phyloP scores from a whole-genome alignment of 2,329 filamentous ascomycete species.

The Amphichorda felina region DNA sequence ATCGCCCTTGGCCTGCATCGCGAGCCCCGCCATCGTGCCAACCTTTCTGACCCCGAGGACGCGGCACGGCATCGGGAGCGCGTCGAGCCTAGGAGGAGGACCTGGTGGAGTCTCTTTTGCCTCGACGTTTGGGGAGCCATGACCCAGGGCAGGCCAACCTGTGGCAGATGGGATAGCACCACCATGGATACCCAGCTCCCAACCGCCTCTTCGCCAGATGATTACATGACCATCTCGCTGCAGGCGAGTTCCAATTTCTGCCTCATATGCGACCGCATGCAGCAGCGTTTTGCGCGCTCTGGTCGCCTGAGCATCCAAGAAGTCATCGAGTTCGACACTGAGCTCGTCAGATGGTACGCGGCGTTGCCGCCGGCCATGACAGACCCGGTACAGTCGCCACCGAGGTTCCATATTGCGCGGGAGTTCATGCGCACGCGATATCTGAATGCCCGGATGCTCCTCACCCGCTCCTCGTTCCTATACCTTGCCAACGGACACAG shows the following conservation, averaged over 20 bases:
- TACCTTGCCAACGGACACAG: conserved; percentile 11
- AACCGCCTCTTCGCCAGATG: conserved; percentile 8
- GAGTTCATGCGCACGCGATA: conserved; percentile 18
- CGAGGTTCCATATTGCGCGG: conserved; percentile 11
- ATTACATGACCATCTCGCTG: conserved; percentile 12
- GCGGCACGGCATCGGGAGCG: conserved; percentile 13
- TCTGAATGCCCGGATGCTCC: conserved; percentile 14
- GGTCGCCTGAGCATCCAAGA: conserved; percentile 12
- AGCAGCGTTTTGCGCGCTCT: conserved; percentile 16
- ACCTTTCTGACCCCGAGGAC: conserved; percentile 29
- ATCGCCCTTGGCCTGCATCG: conserved; percentile 61
- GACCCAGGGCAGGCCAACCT: conserved; percentile 51
- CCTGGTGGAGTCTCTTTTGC: conserved; percentile 64
- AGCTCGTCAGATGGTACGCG: conserved; percentile 14
- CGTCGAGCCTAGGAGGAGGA: conserved; percentile 48
- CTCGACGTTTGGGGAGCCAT: conserved; percentile 62
- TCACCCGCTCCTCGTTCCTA: conserved; percentile 11
- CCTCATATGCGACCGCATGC: conserved; percentile 15
- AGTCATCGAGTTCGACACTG: conserved; percentile 12
- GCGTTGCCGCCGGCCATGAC: conserved; percentile 10
- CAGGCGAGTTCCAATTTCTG: conserved; percentile 15
- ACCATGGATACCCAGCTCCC: conserved; percentile 17
- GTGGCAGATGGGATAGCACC: conserved; percentile 14
- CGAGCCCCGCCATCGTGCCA: conserved; percentile 25
- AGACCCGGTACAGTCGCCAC: conserved; percentile 10